Evolutionary conservation across 2,329 filamentous ascomycete species (phyloP), one percentile per base, ranked within the genome.

Genomic region (Conoideocrella luteorostrata): DNA sequence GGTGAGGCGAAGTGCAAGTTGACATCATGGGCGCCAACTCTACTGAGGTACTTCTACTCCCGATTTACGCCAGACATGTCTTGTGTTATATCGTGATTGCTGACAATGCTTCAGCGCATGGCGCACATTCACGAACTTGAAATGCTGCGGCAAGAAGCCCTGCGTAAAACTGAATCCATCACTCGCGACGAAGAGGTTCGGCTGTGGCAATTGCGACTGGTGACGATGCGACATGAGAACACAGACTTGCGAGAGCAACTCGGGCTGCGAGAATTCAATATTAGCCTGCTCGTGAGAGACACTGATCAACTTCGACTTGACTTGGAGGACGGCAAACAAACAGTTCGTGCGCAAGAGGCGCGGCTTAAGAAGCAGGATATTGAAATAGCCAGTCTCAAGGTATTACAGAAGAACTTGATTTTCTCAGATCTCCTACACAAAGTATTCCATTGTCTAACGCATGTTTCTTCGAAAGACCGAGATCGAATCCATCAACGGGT

Each of bases 171-270:
- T 28, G 77, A 86, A 42, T 69, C 83, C 10, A 72, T 94, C 44
- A 68, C 79, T 52, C 86, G 86, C 55, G 80, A 88, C 51, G 90
- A 97, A 61, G 79, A 83, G 47, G 71, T 78, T 30, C 81, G 90
- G 38, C 76, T 82, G 50, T 65, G 88, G 41, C 80, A 80, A 52
- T 72, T 91, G 48, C 78, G 82, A 49, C 72, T 82, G 43, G 67
- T 90, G 43, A 65, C 89, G n/a, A 69, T 86, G n/a, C 74, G 82
- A 49, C 80, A 90, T 51, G 84, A 94, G 50, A 87, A 84, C 50
- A 77, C 82, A 38, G 72, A 77, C 9, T 64, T 95, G 22, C 77
- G 79, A 50, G 75, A 81, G 35, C 74, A 83, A 50, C 61, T 90
- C 15, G 64, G 70, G 4, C 66, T 78, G 30, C 76, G 77, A 51